Conservation (phyloP, 2,329 filamentous ascomycete genomes). For the Aureobasidium namibiae region DNA sequence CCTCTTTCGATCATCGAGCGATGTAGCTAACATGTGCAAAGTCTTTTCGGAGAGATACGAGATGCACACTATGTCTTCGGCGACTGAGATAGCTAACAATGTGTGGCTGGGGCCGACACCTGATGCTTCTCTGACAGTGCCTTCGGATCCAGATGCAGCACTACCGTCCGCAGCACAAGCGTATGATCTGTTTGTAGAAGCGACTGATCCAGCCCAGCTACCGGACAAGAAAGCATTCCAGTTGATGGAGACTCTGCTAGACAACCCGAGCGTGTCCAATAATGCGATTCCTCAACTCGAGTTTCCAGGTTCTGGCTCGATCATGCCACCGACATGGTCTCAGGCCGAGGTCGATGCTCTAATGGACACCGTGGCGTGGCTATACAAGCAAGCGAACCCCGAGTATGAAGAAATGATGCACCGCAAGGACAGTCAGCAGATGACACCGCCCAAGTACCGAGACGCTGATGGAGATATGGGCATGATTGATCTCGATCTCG, state of each 20-base stretch:
- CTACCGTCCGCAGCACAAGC: constrained; percentile 10
- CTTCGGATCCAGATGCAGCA: constrained; percentile 41
- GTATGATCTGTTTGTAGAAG: constrained; percentile 74
- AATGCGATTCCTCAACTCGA: constrained; percentile 55
- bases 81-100: constrained; percentile 80
- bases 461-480: constrained; percentile 49
- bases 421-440: constrained; percentile 36
- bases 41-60: constrained; percentile 76
- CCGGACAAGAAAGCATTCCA: constrained; percentile 60
- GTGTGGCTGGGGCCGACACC: constrained; percentile 87
- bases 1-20: not conserved
- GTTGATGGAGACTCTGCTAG: constrained; percentile 49
- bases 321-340: constrained; percentile 75
- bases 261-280: constrained; percentile 10
- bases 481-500: constrained; percentile 34
- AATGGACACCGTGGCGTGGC: constrained; percentile 81
- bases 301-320: constrained; percentile 91
- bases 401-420: constrained; percentile 17
- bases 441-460: constrained; percentile 26
- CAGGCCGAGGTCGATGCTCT: constrained; percentile 77
- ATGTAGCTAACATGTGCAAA: not conserved
- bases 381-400: constrained; percentile 68
- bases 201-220: constrained; percentile 73
- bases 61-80: constrained; percentile 88
- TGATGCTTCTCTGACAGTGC: constrained; percentile 48